Conservation (phyloP, 2,329 filamentous ascomycete genomes). For the Trichoderma endophyticum region DNA sequence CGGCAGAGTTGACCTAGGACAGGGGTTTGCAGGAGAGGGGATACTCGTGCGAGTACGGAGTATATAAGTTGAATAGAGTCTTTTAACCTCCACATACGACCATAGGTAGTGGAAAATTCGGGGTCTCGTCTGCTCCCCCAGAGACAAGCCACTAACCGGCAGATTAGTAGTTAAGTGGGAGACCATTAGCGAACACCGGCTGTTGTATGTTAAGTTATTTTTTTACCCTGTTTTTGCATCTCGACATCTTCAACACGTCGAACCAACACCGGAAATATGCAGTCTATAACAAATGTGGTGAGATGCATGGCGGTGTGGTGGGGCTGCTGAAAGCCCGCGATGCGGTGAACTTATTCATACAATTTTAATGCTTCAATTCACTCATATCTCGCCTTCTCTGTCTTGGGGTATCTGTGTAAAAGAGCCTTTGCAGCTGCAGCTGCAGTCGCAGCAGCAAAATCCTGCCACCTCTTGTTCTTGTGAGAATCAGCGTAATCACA, state of each 20-base stretch:
- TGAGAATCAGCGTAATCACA: conserved; percentile 42
- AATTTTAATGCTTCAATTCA: not conserved
- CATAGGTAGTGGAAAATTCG: not conserved
- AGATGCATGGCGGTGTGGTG: no score
- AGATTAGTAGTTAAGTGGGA: not conserved
- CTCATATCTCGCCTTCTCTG: not conserved
- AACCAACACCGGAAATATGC: not conserved
- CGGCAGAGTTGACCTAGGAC: no score
- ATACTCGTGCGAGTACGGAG: not conserved
- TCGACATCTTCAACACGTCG: not conserved
- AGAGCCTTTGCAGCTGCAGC: conserved; percentile 25
- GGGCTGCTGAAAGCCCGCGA: not conserved
- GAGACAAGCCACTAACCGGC: not conserved
- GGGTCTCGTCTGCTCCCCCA: not conserved
- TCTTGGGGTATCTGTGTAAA: conserved; percentile 11
- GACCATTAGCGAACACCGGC: not conserved
- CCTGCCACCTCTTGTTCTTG: conserved; percentile 37
- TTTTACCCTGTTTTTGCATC: not conserved
- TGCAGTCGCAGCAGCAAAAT: conserved; percentile 36
- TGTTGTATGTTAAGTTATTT: not conserved
- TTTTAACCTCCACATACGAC: not conserved
- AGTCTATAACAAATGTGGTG: not conserved
- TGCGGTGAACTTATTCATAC: not conserved
- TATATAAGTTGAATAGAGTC: not conserved
- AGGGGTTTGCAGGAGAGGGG: not conserved